Evolutionary conservation across 495 filamentous ascomycete genomes (phyloP), one percentile per base, ranked within the genome.

Genomic region (Penicillium manginii): DNA sequence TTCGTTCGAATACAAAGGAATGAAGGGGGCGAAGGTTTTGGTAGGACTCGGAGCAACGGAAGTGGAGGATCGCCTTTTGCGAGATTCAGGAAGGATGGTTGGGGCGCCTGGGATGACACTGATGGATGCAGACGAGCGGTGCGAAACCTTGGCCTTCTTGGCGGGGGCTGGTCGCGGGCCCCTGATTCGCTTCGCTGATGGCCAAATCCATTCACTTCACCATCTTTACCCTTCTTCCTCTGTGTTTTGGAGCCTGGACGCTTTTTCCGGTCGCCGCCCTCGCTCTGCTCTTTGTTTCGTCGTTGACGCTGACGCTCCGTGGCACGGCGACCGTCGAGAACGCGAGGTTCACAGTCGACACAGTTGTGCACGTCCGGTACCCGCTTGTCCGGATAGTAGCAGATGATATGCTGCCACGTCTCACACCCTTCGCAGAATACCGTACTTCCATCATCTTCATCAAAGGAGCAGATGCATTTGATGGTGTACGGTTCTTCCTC

Each of bases 341-440:
- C 65, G 60, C 91, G 82, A 17, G 93, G 91, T 57, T 86, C 79
- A 75, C 94, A 99, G 58, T 94, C 92, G 52, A 82, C 82, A 75
- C 94, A 99, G 62, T 86, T 88, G 74, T 99, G 96, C 63, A 87
- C 83, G 19, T 90, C 83, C 39, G 91, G 93, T 45, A 96, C 87
- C 35, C 85, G 82, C 50, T 81, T 83, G 51, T 85, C 78, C 50
- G 89, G 87, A 69, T 97, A 96, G 75, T 96, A 97, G 76, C 94
- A 99, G 64, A 91, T 84, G 60, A 96, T 93, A 74, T 99, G 94
- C 74, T 99, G 94, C 94, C 94, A 99, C 43, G 91, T 96, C 69
- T 96, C 89, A 77, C 94, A 99, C 55, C 78, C 79, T 70, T 99
- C 94, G 82, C 94, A 99, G 75, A 89, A 91, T 55, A 99, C 94